Evolutionary conservation across 75 land plant species (phyloP).

Genomic region (Pinus taeda): DNA sequence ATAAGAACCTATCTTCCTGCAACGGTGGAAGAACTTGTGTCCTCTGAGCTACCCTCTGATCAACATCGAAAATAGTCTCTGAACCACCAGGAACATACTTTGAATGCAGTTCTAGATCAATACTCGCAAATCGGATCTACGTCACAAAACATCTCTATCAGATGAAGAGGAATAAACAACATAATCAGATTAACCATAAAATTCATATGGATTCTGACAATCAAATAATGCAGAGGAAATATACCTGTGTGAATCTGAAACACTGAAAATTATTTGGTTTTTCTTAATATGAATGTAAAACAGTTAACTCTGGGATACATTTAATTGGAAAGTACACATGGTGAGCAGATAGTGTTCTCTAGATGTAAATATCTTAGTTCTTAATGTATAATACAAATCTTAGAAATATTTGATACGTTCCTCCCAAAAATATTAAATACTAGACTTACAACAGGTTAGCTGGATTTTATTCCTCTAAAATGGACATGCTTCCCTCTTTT

Average conservation of each 20-base stretch:
- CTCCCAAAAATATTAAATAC: no score
- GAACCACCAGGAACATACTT: slow-evolving; percentile 44
- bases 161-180: neutral
- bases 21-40: slow-evolving; percentile 50
- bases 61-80: slow-evolving; percentile 52
- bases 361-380: no score
- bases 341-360: no score
- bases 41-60: slow-evolving; percentile 33
- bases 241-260: neutral
- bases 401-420: no score
- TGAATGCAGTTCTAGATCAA: slow-evolving; percentile 57
- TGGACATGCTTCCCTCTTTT: no score
- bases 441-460: no score
- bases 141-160: neutral
- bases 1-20: slow-evolving; percentile 54
- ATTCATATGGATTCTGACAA: neutral
- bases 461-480: no score
- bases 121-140: slow-evolving; percentile 51
- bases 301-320: no score
- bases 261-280: neutral
- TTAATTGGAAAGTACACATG: no score
- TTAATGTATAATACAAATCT: no score
- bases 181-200: neutral
- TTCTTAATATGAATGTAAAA: neutral
- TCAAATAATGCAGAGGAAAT: neutral